Percentiles rank a stretch among this genome's conserved stretches.
Evolutionary conservation across 2,329 filamentous ascomycete species (phyloP).

Genomic region (Fonsecaea pedrosoi): DNA sequence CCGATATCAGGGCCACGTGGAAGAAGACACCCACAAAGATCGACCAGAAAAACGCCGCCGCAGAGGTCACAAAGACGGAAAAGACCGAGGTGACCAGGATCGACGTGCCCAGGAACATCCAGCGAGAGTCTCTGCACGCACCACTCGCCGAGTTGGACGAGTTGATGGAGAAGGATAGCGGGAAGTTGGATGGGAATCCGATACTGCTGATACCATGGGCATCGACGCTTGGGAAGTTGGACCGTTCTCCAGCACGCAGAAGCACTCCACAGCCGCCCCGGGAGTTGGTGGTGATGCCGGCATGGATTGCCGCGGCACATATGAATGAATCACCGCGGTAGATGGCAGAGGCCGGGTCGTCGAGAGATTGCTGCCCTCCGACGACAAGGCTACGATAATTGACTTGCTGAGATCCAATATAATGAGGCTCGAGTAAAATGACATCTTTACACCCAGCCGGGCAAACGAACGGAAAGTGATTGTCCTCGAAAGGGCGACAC

Average conservation of each 20-base stretch:
- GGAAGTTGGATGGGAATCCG: slow-evolving; percentile 63
- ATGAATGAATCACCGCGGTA: slow-evolving; percentile 69
- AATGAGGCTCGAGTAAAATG: slow-evolving; percentile 61
- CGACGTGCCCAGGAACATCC: slow-evolving; percentile 63
- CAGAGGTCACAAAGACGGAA: slow-evolving; percentile 63
- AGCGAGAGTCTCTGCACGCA: slow-evolving; percentile 62
- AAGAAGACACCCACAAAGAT: slow-evolving; percentile 64
- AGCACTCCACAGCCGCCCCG: slow-evolving; percentile 65
- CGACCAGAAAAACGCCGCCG: slow-evolving; percentile 62
- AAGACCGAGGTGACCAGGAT: slow-evolving; percentile 61
- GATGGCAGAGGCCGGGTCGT: slow-evolving; percentile 50
- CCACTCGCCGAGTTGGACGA: slow-evolving; percentile 27
- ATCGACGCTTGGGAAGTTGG: slow-evolving; percentile 53
- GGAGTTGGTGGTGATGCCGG: slow-evolving; percentile 61
- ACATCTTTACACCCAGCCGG: slow-evolving; percentile 63
- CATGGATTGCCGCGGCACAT: slow-evolving; percentile 65
- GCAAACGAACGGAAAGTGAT: slow-evolving; percentile 63
- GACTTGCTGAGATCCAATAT: slow-evolving; percentile 62
- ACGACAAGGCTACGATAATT: slow-evolving; percentile 63
- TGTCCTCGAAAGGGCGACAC: slow-evolving; percentile 64
- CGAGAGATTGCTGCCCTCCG: slow-evolving; percentile 55
- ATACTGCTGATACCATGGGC: slow-evolving; percentile 60
- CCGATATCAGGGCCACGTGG: slow-evolving; percentile 66
- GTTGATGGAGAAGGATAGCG: slow-evolving; percentile 39
- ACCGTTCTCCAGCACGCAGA: slow-evolving; percentile 59